Evolutionary conservation across 345 rosid species (phyloP).

Genomic region (Moricandia arvensis): DNA sequence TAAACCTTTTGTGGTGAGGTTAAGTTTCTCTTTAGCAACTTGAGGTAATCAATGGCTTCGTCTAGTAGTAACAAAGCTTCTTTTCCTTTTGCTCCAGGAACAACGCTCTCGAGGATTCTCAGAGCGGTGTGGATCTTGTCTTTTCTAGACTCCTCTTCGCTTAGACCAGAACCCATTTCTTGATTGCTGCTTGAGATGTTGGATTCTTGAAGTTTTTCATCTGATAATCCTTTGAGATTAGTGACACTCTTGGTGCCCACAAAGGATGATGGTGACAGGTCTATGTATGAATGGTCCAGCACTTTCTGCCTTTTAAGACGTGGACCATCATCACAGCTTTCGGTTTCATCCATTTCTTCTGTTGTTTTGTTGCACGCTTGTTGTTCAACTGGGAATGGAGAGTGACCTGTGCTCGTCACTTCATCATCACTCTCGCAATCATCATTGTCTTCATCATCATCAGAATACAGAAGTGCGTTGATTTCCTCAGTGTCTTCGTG

Average conservation of each 20-base stretch:
- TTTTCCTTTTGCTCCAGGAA: constrained; percentile 64
- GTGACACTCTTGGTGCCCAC: constrained; percentile 40
- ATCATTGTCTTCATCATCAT: constrained; percentile 52
- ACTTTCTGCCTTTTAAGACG: constrained; percentile 58
- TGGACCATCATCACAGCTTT: constrained; percentile 51
- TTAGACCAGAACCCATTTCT: constrained; percentile 38
- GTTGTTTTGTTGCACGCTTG: constrained; percentile 38
- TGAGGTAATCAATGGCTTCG: constrained; percentile 68
- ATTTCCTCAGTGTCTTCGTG: constrained; percentile 96
- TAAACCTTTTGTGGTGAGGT: constrained; percentile 38
- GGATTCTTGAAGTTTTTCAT: constrained; percentile 42
- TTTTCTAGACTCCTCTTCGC: constrained; percentile 44
- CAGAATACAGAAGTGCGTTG: constrained; percentile 84
- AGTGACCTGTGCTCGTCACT: constrained; percentile 84
- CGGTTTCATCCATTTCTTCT: constrained; percentile 49
- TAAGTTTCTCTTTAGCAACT: constrained; percentile 54
- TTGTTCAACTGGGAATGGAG: constrained; percentile 51
- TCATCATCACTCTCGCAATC: constrained; percentile 60
- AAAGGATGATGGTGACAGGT: constrained; percentile 33
- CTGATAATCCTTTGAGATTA: constrained; percentile 28
- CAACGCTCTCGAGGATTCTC: constrained; percentile 57
- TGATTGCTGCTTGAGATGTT: constrained; percentile 42
- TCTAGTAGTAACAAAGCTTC: constrained; percentile 59
- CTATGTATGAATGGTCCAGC: constrained; percentile 35
- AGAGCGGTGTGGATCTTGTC: constrained; percentile 36